phyloP scores from a whole-genome alignment of 495 filamentous ascomycete species.

The Immersiella caudata region DNA sequence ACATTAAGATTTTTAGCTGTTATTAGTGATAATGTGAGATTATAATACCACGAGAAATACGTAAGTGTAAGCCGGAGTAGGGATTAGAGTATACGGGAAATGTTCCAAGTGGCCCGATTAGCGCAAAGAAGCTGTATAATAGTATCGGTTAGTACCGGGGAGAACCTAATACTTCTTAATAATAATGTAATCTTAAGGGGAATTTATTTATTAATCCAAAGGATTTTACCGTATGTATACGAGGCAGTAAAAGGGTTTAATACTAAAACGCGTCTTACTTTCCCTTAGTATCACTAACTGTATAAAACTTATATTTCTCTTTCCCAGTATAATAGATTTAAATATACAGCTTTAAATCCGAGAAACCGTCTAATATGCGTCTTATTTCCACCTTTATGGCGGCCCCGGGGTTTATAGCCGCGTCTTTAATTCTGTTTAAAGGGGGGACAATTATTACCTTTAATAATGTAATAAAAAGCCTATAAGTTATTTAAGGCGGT shows the following conservation, averaged over 20 bases:
- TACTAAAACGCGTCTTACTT: background rate
- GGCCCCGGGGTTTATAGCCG: background rate
- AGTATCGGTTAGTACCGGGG: background rate
- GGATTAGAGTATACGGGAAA: background rate
- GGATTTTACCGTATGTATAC: background rate
- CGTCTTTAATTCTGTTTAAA: constrained; percentile 37
- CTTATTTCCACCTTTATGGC: background rate
- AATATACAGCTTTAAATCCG: background rate
- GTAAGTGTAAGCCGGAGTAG: background rate
- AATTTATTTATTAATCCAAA: background rate
- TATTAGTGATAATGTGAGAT: background rate
- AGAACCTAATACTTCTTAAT: background rate
- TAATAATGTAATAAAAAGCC: constrained; percentile 35
- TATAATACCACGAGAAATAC: background rate
- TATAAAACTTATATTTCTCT: background rate
- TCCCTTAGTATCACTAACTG: background rate
- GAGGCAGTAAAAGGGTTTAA: background rate
- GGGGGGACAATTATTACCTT: constrained; percentile 50
- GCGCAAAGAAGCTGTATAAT: background rate
- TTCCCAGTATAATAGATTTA: too few relatives aligned
- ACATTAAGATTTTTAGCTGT: background rate
- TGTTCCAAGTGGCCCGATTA: background rate
- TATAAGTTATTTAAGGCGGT: constrained; percentile 43
- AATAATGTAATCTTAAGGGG: background rate
- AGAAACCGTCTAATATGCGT: background rate